Conservation (phyloP, 192 early-diverging fungal species). For the Coemansia sp. region DNA sequence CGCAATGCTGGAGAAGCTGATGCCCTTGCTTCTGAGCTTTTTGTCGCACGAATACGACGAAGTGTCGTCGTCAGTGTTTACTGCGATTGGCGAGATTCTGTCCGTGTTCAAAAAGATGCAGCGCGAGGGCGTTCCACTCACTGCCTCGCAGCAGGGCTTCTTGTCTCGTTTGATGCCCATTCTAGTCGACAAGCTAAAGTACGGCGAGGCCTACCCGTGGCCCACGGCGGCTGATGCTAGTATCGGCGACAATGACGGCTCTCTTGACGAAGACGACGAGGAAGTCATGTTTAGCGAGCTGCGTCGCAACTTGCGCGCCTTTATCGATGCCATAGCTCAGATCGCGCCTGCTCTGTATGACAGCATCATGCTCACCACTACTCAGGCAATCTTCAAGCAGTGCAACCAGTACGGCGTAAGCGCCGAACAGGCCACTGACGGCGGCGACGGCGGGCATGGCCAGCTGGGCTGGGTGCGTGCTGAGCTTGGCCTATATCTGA, state of each 20-base stretch:
- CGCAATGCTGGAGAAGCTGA: constrained; percentile 69
- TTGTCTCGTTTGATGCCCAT: constrained; percentile 51
- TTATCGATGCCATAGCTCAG: constrained; percentile 73
- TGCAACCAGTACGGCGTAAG: constrained; percentile 53
- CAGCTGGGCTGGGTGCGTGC: constrained; percentile 55
- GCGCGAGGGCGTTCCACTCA: constrained; percentile 38
- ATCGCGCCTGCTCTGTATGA: constrained; percentile 58
- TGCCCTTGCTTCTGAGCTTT: constrained; percentile 78
- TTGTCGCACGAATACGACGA: constrained; percentile 84
- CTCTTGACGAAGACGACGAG: constrained; percentile 74
- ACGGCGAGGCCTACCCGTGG: constrained; percentile 81
- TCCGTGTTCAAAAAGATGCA: constrained; percentile 62
- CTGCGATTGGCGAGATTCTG: constrained; percentile 72
- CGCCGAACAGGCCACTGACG: constrained; percentile 39
- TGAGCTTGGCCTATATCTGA: constrained; percentile 50
- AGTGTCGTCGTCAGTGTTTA: constrained; percentile 72
- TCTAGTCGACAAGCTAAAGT: constrained; percentile 86
- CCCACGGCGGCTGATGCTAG: constrained; percentile 29
- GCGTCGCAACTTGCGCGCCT: constrained; percentile 64
- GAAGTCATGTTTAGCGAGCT: constrained; percentile 49
- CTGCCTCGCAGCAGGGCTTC: constrained; percentile 29
- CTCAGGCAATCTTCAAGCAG: constrained; percentile 46
- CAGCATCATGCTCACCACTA: constrained; percentile 39
- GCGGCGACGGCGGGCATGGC: constrained; percentile 27
- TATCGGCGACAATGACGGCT: constrained; percentile 59